Conservation (phyloP, 2,329 filamentous ascomycete genomes). For the Sporothrix dimorphospora region DNA sequence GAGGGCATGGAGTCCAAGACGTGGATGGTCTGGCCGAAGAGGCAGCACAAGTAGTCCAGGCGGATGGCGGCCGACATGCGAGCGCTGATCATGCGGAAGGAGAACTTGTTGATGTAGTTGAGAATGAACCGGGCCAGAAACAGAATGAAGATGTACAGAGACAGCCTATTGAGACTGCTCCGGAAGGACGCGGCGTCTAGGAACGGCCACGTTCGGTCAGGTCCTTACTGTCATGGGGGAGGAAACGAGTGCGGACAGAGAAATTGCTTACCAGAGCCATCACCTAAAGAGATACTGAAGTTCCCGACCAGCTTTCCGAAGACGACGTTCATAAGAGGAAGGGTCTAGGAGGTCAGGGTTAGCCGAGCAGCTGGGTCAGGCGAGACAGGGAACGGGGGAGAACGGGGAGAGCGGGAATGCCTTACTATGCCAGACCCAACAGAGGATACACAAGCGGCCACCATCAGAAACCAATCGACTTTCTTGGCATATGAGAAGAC, state of each 20-base stretch:
- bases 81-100: conserved; percentile 64
- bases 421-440: conserved; percentile 54
- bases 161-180: conserved; percentile 47
- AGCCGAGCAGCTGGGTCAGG: background rate
- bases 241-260: background rate
- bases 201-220: background rate
- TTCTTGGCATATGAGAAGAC: conserved; percentile 59
- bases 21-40: conserved; percentile 68
- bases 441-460: conserved; percentile 51
- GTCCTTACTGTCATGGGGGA: background rate
- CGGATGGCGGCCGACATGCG: conserved; percentile 64
- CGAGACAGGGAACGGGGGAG: conserved; percentile 7
- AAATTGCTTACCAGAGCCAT: conserved; percentile 7
- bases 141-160: conserved; percentile 70
- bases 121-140: conserved; percentile 68
- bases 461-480: conserved; percentile 55
- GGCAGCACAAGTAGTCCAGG: conserved; percentile 64
- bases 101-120: conserved; percentile 59
- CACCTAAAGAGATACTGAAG: conserved; percentile 47
- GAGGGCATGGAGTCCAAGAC: conserved; percentile 68
- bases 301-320: conserved; percentile 57
- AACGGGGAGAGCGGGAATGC: conserved; percentile 24
- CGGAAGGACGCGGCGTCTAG: conserved; percentile 47
- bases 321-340: conserved; percentile 63
- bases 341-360: conserved; percentile 43